Percentiles rank a stretch among this genome's conserved stretches.
These are phyloP conservation scores for Entrophospora sp. DNA, from an alignment of 192 early-diverging fungal species.

Conservation along the genomic window DNA sequence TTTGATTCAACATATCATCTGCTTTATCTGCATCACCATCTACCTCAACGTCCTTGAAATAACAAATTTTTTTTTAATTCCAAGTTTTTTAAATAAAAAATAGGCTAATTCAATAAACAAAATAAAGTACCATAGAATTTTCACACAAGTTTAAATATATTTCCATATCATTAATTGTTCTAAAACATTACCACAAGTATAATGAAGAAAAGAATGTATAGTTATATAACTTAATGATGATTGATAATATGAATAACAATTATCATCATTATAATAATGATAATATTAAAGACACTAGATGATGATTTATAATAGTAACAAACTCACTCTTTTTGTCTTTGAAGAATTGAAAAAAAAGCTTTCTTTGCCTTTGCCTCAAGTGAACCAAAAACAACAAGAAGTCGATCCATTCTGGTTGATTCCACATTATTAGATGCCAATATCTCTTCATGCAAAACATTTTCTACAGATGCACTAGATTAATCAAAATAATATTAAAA, in stretches of 20 bases:
- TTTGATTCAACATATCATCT: slow-evolving; percentile 37
- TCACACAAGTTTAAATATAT: slow-evolving; percentile 52
- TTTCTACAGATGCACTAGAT: slow-evolving; percentile 46
- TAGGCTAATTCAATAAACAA: not conserved
- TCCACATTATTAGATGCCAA: slow-evolving; percentile 50
- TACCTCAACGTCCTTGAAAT: slow-evolving; percentile 29
- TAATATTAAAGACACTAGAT: too few species aligned
- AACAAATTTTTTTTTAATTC: too few species aligned
- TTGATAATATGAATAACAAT: too few species aligned
- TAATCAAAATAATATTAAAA: not conserved
- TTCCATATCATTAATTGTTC: too few species aligned
- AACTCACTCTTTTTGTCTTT: slow-evolving; percentile 53
- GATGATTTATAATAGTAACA: too few species aligned
- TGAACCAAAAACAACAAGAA: slow-evolving; percentile 55
- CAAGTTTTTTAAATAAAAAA: too few species aligned
- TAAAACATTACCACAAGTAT: too few species aligned
- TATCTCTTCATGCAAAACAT: slow-evolving; percentile 47
- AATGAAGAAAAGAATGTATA: not conserved
- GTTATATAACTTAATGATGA: not conserved
- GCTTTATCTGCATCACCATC: slow-evolving; percentile 31
- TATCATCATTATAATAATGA: too few species aligned
- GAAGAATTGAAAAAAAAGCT: slow-evolving; percentile 70
- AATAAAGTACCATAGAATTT: slow-evolving; percentile 41
- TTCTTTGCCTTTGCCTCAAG: slow-evolving; percentile 58
- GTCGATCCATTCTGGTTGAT: slow-evolving; percentile 46